A percentile compares a stretch with the other conserved stretches of the same genome.
phyloP scores from a whole-genome alignment of 352 stramenopile species.

The Pythium aquatile region DNA sequence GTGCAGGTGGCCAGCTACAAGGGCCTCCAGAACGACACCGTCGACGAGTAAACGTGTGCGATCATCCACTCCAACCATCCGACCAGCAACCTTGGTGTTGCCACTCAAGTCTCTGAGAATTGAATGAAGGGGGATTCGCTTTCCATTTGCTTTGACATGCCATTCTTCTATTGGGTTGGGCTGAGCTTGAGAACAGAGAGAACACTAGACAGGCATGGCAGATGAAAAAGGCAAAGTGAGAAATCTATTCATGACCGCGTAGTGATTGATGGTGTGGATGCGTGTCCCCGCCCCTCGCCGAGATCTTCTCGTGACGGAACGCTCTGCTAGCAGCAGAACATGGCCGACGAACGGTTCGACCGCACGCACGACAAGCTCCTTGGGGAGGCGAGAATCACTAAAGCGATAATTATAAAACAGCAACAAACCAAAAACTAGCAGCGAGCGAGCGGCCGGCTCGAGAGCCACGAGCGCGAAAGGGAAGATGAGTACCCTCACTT shows the following conservation, averaged over 20 bases:
- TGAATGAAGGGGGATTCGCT: constrained; percentile 3
- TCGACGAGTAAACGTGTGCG: constrained; percentile 80
- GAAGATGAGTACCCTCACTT: neutral
- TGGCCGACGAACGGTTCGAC: neutral
- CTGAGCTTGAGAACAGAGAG: too few relatives aligned
- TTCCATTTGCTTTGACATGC: constrained; percentile 1
- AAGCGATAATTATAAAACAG: constrained; percentile 36
- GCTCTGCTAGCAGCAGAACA: neutral
- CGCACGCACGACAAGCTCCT: neutral
- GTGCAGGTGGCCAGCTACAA: constrained; percentile 96
- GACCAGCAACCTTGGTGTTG: constrained; percentile 9
- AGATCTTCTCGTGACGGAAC: neutral
- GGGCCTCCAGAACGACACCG: constrained; percentile 96
- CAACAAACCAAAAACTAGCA: constrained; percentile 30
- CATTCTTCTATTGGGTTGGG: too few relatives aligned
- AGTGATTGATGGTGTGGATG: constrained; percentile 1
- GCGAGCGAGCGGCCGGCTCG: constrained; percentile 7
- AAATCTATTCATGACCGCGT: constrained; percentile 26
- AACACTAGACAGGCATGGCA: neutral
- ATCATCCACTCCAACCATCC: neutral
- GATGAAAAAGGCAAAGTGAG: neutral
- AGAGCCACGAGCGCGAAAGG: neutral
- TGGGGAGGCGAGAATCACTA: constrained; percentile 13
- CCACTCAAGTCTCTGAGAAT: constrained; percentile 2
- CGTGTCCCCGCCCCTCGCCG: neutral